Evolutionary conservation across 768 basidiomycete species (phyloP), one percentile per base, ranked within the genome.

Genomic region (Boletus rubroflammeus): DNA sequence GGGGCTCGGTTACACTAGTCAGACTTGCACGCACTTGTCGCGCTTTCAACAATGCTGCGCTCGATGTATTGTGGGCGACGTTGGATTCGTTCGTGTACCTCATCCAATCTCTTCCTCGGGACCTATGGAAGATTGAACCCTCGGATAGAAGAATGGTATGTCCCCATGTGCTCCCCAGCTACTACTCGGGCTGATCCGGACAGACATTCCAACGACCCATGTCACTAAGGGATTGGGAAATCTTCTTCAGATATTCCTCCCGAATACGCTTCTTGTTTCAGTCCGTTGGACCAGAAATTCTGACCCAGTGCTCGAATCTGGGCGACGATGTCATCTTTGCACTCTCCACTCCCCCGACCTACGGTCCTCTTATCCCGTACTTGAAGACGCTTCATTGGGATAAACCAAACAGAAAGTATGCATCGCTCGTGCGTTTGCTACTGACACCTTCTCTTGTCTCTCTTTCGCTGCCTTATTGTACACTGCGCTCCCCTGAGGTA

Each of bases 151-250:
- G 7, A 41, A 9, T 67, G 46, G 65, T 62, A n/a, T 15, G 60
- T 58, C 35, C 31, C 23, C 43, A 3, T 31, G 34, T 29, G 7
- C 28, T 35, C 47, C 31, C 26, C 10, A 26, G 34, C 13, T 23
- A 44, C 38, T 23, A 26, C 45, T 38, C 40, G 21, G 43, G 51
- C 51, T 59, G n/a, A 67, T 40, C 43, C 43, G 47, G 35, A n/a
- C 31, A 68, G 67, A 29, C 17, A 17, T 61, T 69, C 35, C 59
- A 51, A 41, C 62, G 68, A 28, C 50, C 65, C 35, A 67, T 69
- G 65, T 58, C 58, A 11, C 41, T 64, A 8, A 59, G 36, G 40
- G 69, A 69, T 55, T 69, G 69, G 68, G 55, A 59, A 15, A 52
- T 60, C 25, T 69, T 71, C 46, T 68, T 53, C 15, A 57, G 25